Percentiles rank a stretch among this genome's conserved stretches.
Evolutionary conservation across 2,329 filamentous ascomycete genomes (phyloP).

Genomic region (Raffaelea arxii): DNA sequence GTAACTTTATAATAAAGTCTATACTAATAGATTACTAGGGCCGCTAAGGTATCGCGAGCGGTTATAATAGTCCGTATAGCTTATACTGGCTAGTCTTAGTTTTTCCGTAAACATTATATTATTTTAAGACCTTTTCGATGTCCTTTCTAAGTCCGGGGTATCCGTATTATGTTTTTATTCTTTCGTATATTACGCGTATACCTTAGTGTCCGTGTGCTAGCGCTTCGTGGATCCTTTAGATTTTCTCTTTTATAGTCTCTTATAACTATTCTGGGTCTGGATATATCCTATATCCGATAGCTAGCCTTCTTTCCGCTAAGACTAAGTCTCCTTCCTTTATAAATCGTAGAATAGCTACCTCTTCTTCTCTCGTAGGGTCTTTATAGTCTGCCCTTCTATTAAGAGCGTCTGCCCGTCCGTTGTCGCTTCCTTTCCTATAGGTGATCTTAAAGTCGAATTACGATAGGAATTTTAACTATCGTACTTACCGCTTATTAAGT

Average conservation of each 20-base stretch:
- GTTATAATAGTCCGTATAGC: background rate
- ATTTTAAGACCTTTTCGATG: background rate
- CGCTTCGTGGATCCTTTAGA: too few relatives aligned
- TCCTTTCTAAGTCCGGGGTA: background rate
- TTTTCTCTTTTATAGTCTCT: too few relatives aligned
- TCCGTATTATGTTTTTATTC: too few relatives aligned
- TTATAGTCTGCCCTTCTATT: background rate
- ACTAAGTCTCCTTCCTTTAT: too few relatives aligned
- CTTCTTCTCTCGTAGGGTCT: too few relatives aligned
- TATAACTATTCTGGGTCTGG: too few relatives aligned
- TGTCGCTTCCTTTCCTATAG: background rate
- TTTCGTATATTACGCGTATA: too few relatives aligned
- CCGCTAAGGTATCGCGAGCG: background rate
- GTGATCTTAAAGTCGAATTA: background rate
- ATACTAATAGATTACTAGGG: background rate
- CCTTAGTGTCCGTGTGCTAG: too few relatives aligned
- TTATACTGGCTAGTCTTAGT: background rate
- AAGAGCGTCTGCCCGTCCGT: background rate
- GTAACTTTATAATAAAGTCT: too few relatives aligned
- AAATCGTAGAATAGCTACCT: too few relatives aligned
- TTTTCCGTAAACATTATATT: background rate
- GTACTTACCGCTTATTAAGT: background rate
- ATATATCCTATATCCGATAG: too few relatives aligned
- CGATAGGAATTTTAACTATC: background rate
- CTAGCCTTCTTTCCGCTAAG: too few relatives aligned